These are phyloP conservation scores for Komagataella phaffii DNA, from an alignment of 805 yeast species.

Conservation along the genomic window DNA sequence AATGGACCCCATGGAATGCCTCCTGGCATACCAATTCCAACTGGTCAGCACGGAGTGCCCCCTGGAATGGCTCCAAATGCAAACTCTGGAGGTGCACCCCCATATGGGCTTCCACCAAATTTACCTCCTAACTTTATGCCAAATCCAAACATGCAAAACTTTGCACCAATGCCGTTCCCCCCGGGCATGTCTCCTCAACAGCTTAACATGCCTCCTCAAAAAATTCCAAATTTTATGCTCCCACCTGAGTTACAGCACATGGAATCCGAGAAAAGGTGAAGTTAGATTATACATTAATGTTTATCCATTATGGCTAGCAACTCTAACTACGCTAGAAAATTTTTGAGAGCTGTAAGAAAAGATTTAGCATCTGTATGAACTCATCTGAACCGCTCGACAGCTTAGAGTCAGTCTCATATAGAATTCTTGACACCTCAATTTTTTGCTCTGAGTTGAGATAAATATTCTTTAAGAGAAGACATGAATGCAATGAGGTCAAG, in stretches of 20 bases:
- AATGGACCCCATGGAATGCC: slow-evolving; percentile 3
- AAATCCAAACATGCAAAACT: background rate
- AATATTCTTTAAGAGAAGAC: slow-evolving; percentile 15
- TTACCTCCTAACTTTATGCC: background rate
- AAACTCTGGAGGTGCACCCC: background rate
- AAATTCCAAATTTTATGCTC: background rate
- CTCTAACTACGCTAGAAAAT: slow-evolving; percentile 9
- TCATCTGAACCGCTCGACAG: slow-evolving; percentile 84
- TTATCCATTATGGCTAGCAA: background rate
- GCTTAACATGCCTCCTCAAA: background rate
- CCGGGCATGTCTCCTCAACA: background rate
- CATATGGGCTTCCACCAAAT: background rate
- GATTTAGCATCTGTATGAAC: slow-evolving; percentile 64
- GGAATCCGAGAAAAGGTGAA: background rate
- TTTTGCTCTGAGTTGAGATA: slow-evolving; percentile 46
- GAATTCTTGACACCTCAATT: slow-evolving; percentile 43
- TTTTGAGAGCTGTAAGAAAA: slow-evolving; percentile 38
- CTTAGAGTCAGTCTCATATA: slow-evolving; percentile 66
- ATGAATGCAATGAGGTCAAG: slow-evolving; percentile 17
- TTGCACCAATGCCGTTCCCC: background rate
- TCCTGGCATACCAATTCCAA: background rate
- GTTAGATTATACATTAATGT: background rate
- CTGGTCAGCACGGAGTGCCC: background rate
- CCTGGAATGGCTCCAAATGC: background rate
- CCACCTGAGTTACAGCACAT: background rate